phyloP scores from a whole-genome alignment of 306 rosid genomes.

The Quercus alba region DNA sequence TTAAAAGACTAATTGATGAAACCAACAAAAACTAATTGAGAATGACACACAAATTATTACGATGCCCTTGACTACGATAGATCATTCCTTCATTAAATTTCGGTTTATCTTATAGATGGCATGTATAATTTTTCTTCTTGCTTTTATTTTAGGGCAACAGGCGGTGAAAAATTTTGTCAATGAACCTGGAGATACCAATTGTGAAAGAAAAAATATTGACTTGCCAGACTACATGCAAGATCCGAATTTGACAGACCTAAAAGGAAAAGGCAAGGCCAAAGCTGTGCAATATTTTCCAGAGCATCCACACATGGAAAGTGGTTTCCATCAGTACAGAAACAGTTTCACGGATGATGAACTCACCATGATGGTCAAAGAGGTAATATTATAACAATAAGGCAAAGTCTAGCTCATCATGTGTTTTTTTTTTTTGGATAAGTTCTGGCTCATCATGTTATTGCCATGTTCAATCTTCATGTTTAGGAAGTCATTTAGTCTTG shows the following conservation, averaged over 20 bases:
- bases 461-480: too few relatives aligned
- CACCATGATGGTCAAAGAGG: background rate
- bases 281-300: background rate
- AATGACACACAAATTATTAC: too few relatives aligned
- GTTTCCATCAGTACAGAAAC: background rate
- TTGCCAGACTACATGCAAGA: background rate
- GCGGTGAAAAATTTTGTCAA: background rate
- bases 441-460: too few relatives aligned
- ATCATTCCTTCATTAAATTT: too few relatives aligned
- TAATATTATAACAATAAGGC: background rate
- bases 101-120: too few relatives aligned
- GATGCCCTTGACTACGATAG: too few relatives aligned
- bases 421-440: too few relatives aligned
- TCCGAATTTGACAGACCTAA: background rate
- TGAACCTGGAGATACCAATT: background rate
- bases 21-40: too few relatives aligned
- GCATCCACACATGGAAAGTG: background rate
- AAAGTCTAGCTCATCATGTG: too few relatives aligned
- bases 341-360: background rate
- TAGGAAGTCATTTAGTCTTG: too few relatives aligned
- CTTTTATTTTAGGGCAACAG: background rate
- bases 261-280: background rate
- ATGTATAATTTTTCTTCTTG: too few relatives aligned
- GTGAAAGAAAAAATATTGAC: background rate
- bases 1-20: too few relatives aligned